Base-by-base conservation (phyloP, 2,329 filamentous ascomycete species). In the Truncatella angustata region DNA sequence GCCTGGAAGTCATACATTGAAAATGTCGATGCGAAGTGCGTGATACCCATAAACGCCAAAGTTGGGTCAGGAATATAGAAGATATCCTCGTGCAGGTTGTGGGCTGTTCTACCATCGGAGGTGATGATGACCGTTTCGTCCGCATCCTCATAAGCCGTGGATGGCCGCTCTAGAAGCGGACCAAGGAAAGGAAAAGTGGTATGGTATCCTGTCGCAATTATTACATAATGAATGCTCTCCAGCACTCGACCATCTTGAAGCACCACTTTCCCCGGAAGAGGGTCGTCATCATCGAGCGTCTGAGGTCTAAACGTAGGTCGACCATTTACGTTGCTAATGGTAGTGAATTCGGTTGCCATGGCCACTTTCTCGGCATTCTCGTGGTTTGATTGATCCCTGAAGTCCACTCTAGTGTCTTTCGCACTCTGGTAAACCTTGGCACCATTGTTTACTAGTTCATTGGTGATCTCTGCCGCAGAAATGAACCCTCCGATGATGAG, bases 1-100 rank as follows among this genome's bases (percentile, higher is more conserved):
- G 84, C 84, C 61, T 89, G 86, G 57, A 87, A 87, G 54, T 88
- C 85, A 54, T 87, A 88, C 0, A 88, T 70, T 0, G 82, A 83
- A 60, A 88, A 89, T 0, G 85, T 88, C 0, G 84, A 82, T 0
- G 81, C 81, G 59, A 86, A 80, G 60, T 82, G 87, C 0, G 83
- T 84, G 0, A 85, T 79, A 0, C 86, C 85, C n/a, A 88, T 70
- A 55, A 88, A 88, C 0, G 75, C 70, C 1, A 89, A 69, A 0
- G 81, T 79, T 0, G 85, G 83, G 54, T 88, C 84, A 0, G 77
- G 76, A 40, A 88, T 88, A 65, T 87, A 89, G 63, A 86, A 89
- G 12, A 89, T 84, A 61, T 89, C 85, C 53, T 82, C 82, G 70
- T 88, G 82, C 1, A 89, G 70, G 57, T 88, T 88, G 60, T 88